These are phyloP conservation scores for Beauveria sp. DNA, from an alignment of 2,329 filamentous ascomycete species.

Conservation along the genomic window DNA sequence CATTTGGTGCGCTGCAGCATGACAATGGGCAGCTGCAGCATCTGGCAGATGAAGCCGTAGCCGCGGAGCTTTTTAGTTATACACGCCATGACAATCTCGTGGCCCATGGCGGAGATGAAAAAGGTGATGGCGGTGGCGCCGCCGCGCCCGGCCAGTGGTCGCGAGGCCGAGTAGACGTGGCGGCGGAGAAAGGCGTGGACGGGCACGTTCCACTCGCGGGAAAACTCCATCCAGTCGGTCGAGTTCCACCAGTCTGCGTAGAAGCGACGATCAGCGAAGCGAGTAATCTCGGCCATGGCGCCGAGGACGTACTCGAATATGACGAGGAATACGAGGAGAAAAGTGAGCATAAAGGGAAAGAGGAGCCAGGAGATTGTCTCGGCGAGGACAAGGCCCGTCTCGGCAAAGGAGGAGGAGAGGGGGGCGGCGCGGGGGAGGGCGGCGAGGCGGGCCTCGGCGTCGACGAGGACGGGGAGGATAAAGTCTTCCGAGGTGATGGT, in stretches of 20 bases:
- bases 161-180: conserved; percentile 83
- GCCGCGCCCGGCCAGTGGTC: conserved; percentile 65
- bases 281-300: conserved; percentile 88
- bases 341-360: conserved; percentile 95
- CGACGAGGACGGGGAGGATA: conserved; percentile 79
- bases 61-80: conserved; percentile 95
- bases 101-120: conserved; percentile 77
- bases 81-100: conserved; percentile 95
- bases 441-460: conserved; percentile 53
- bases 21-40: conserved; percentile 95
- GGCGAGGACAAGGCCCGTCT: conserved; percentile 70
- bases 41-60: conserved; percentile 91
- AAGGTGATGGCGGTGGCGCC: conserved; percentile 87
- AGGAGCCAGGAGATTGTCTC: conserved; percentile 88
- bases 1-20: conserved; percentile 75
- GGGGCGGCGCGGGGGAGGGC: conserved; percentile 20
- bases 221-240: conserved; percentile 92
- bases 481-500: conserved; percentile 91
- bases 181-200: conserved; percentile 92
- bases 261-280: conserved; percentile 90
- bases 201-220: conserved; percentile 93
- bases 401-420: conserved; percentile 38
- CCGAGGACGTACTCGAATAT: conserved; percentile 97
- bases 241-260: conserved; percentile 74
- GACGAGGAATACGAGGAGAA: conserved; percentile 91